A percentile compares a stretch with the other conserved stretches of the same genome.
These are phyloP conservation scores for Globisporangium perplexum DNA, from an alignment of 352 stramenopile genomes.

Conservation along the genomic window DNA sequence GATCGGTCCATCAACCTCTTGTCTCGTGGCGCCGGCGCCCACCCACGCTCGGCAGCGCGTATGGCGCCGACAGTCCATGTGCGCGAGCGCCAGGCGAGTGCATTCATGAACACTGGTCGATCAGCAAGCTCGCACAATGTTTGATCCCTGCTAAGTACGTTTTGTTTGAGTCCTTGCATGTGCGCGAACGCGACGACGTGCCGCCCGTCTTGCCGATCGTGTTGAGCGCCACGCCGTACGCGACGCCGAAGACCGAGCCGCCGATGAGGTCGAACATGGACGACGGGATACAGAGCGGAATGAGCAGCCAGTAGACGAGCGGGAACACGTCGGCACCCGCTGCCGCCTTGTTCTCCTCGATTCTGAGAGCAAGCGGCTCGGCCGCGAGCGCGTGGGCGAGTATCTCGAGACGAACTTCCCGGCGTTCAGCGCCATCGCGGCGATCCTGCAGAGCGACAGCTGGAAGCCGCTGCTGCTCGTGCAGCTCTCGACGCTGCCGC, in stretches of 20 bases:
- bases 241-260: conserved; percentile 59
- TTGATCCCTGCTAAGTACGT: no score
- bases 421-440: conserved; percentile 34
- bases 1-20: no score
- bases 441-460: conserved; percentile 49
- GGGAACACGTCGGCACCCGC: conserved; percentile 46
- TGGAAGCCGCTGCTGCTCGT: conserved; percentile 71
- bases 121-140: no score
- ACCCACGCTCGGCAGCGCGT: no score
- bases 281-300: conserved; percentile 60
- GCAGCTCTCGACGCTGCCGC: conserved; percentile 66
- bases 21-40: no score
- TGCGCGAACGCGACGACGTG: conserved; percentile 54
- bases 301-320: conserved; percentile 44
- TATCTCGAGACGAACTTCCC: no score
- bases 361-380: conserved; percentile 44
- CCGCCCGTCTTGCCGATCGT: conserved; percentile 56
- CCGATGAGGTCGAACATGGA: conserved; percentile 60
- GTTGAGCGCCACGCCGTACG: conserved; percentile 40
- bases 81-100: no score
- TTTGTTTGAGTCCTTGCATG: no score
- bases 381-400: conserved; percentile 10
- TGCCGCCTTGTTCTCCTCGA: conserved; percentile 36
- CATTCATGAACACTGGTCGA: no score
- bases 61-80: no score